Evolutionary conservation across 1,284 basidiomycete genomes (phyloP).

Genomic region (Testicularia cyperi): DNA sequence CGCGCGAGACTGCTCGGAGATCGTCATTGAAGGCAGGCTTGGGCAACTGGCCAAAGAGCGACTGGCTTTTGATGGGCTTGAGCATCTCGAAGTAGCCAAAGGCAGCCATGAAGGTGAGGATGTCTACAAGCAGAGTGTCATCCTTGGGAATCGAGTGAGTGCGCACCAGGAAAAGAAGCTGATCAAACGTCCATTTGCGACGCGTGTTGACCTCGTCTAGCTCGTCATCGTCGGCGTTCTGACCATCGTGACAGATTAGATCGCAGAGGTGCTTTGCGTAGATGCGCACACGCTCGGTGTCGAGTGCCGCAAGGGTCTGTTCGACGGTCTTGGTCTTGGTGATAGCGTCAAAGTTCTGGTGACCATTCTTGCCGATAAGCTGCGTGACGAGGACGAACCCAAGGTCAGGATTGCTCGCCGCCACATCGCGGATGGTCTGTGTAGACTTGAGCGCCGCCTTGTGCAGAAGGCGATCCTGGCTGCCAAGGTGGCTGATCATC

Average conservation of each 20-base stretch:
- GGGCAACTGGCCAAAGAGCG: constrained; percentile 62
- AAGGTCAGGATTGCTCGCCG: constrained; percentile 74
- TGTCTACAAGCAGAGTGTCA: constrained; percentile 73
- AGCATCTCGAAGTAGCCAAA: constrained; percentile 76
- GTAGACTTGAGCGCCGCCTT: constrained; percentile 68
- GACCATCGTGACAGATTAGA: constrained; percentile 17
- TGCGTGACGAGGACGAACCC: constrained; percentile 84
- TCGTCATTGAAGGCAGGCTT: constrained; percentile 74
- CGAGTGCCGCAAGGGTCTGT: constrained; percentile 75
- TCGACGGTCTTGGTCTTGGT: constrained; percentile 93
- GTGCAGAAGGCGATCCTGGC: constrained; percentile 82
- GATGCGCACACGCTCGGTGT: constrained; percentile 72
- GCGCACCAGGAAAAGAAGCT: constrained; percentile 75
- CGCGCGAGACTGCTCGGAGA: constrained; percentile 69
- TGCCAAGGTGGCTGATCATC: constrained; percentile 92
- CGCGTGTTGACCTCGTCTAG: constrained; percentile 28
- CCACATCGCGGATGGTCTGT: constrained; percentile 73
- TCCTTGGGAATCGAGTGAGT: constrained; percentile 79
- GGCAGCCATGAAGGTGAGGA: constrained; percentile 79
- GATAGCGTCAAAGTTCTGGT: constrained; percentile 83
- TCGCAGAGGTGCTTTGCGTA: constrained; percentile 72
- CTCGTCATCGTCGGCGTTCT: constrained; percentile 27
- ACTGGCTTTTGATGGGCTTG: constrained; percentile 74
- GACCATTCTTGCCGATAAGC: constrained; percentile 81
- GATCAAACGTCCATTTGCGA: constrained; percentile 78